A percentile compares a stretch with the other conserved stretches of the same genome.
Conservation (phyloP, 2,329 filamentous ascomycete species). For the Stemphylium lycopersici region DNA sequence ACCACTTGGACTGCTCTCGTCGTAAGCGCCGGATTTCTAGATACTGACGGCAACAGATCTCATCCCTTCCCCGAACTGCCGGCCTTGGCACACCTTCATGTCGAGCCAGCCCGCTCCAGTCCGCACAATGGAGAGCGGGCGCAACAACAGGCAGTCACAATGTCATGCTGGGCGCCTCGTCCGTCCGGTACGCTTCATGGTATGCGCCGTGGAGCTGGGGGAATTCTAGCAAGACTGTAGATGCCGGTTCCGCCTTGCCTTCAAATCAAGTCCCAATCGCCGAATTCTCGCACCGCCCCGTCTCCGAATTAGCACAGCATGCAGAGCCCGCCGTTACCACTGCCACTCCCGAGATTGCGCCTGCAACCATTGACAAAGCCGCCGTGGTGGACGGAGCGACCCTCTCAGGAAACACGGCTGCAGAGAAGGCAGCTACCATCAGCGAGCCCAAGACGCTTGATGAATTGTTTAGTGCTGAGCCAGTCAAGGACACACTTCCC, state of each 20-base stretch:
- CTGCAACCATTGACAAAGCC: constrained; percentile 46
- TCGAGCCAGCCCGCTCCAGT: constrained; percentile 35
- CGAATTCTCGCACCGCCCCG: constrained; percentile 26
- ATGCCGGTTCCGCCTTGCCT: constrained; percentile 20
- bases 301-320: constrained; percentile 12
- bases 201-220: constrained; percentile 47
- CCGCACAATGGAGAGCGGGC: constrained; percentile 35
- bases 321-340: constrained; percentile 36
- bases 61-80: constrained; percentile 35
- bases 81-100: constrained; percentile 25
- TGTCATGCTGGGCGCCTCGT: constrained; percentile 29
- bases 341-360: constrained; percentile 40
- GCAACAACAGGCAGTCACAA: constrained; percentile 23
- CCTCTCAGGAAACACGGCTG: constrained; percentile 7
- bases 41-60: constrained; percentile 37
- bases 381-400: constrained; percentile 35
- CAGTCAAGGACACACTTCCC: constrained; percentile 21
- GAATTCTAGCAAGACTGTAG: constrained; percentile 29
- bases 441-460: constrained; percentile 26
- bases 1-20: background rate
- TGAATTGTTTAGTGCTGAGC: constrained; percentile 25
- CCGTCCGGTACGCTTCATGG: constrained; percentile 42
- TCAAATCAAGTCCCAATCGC: constrained; percentile 25
- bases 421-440: constrained; percentile 11
- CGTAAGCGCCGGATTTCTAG: background rate